Conservation (phyloP, 192 early-diverging fungal species). For the Coemansia asiatica region DNA sequence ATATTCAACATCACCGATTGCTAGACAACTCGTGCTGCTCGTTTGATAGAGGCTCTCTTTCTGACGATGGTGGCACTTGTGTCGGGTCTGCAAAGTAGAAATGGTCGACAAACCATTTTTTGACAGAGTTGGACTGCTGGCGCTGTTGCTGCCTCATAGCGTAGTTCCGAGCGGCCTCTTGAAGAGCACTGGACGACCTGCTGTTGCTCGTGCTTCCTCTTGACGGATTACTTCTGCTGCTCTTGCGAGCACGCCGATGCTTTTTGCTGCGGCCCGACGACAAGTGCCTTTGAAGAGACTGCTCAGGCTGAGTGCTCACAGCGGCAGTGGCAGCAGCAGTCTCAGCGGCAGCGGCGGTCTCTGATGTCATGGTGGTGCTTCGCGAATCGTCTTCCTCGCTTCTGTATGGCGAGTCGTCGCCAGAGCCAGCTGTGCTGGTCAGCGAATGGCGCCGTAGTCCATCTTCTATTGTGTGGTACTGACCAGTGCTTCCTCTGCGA, state of each 20-base stretch:
- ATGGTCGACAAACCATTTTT: slow-evolving; percentile 49
- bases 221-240: slow-evolving; percentile 12
- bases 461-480: slow-evolving; percentile 48
- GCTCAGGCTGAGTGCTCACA: slow-evolving; percentile 12
- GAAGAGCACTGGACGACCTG: slow-evolving; percentile 18
- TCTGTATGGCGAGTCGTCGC: slow-evolving; percentile 19
- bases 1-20: slow-evolving; percentile 11
- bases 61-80: slow-evolving; percentile 38
- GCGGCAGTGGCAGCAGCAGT: slow-evolving; percentile 6
- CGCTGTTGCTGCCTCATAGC: slow-evolving; percentile 48
- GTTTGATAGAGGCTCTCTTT: slow-evolving; percentile 12
- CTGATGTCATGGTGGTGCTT: slow-evolving; percentile 40
- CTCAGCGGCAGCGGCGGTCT: slow-evolving; percentile 15
- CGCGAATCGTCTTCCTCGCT: slow-evolving; percentile 39
- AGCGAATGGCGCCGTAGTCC: slow-evolving; percentile 47
- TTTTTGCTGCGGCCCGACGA: slow-evolving; percentile 17
- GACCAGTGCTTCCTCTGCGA: slow-evolving; percentile 13
- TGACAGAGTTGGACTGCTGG: slow-evolving; percentile 34
- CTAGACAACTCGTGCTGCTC: slow-evolving; percentile 28
- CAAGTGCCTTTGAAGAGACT: slow-evolving; percentile 4
- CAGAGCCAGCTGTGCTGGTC: slow-evolving; percentile 15
- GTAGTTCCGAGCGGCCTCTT: slow-evolving; percentile 47
- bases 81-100: slow-evolving; percentile 54
- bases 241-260: slow-evolving; percentile 31
- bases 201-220: slow-evolving; percentile 11